A percentile compares a stretch with the other conserved stretches of the same genome.
Evolutionary conservation across 345 rosid genomes (phyloP).

Genomic region (Salix purpurea): DNA sequence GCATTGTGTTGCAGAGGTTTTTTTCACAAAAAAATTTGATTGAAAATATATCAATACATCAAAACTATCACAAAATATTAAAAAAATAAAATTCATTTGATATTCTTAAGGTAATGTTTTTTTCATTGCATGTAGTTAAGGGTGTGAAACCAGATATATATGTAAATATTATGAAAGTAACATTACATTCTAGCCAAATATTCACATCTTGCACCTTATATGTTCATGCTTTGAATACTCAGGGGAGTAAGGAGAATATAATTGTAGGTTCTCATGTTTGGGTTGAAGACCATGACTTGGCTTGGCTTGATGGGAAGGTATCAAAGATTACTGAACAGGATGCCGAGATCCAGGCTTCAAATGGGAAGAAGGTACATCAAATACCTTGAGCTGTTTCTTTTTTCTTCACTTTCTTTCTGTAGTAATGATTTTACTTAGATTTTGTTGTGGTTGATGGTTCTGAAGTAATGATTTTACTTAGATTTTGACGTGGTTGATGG

Average conservation of each 20-base stretch:
- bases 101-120: too few relatives aligned
- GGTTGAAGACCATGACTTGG: constrained; percentile 65
- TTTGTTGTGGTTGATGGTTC: not conserved
- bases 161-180: too few relatives aligned
- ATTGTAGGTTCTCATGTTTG: constrained; percentile 89
- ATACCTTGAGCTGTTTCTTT: not conserved
- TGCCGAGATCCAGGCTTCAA: constrained; percentile 41
- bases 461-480: too few relatives aligned
- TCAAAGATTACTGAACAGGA: constrained; percentile 60
- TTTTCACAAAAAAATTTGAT: too few relatives aligned
- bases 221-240: constrained; percentile 3
- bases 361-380: constrained; percentile 59
- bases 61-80: too few relatives aligned
- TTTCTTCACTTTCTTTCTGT: not conserved
- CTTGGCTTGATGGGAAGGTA: constrained; percentile 84
- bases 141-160: not conserved
- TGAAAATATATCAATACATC: too few relatives aligned
- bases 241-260: constrained; percentile 85
- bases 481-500: too few relatives aligned
- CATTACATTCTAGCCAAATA: not conserved
- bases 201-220: not conserved
- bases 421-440: too few relatives aligned
- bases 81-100: not conserved
- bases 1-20: too few relatives aligned
- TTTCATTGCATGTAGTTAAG: not conserved